phyloP scores from a whole-genome alignment of 257 asterid species.

The Coffea canephora region DNA sequence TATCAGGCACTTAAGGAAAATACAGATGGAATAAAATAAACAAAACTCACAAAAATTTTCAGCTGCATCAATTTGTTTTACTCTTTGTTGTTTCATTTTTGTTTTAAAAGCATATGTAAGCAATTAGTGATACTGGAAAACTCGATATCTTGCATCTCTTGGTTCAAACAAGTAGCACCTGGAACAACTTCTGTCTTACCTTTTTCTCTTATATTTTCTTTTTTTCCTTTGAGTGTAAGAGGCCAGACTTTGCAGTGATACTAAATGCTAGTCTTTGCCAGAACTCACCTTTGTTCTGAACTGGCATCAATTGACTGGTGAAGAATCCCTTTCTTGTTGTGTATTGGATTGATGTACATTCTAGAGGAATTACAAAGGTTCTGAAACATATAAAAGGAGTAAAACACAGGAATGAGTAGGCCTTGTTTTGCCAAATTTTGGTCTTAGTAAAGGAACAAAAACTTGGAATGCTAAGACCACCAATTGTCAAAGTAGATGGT shows the following conservation, averaged over 20 bases:
- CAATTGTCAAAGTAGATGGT: too few species aligned
- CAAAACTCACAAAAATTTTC: neutral
- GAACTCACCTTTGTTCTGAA: constrained; percentile 8
- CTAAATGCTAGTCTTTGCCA: neutral
- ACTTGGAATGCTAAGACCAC: too few species aligned
- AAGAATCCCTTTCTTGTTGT: too few species aligned
- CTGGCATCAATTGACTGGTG: too few species aligned
- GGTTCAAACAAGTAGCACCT: neutral
- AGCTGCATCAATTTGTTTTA: neutral
- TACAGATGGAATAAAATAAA: neutral
- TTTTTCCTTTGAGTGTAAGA: neutral
- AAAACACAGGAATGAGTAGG: too few species aligned
- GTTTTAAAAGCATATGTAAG: neutral
- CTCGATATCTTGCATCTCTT: neutral
- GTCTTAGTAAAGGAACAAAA: too few species aligned
- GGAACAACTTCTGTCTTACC: neutral
- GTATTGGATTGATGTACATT: too few species aligned
- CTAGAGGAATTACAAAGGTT: too few species aligned
- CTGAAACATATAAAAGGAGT: too few species aligned
- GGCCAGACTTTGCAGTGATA: neutral
- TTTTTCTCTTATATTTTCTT: neutral
- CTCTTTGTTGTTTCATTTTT: neutral
- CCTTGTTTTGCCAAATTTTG: too few species aligned
- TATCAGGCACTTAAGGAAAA: neutral
- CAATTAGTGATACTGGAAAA: neutral